Percentiles rank a stretch among this genome's conserved stretches.
phyloP scores from a whole-genome alignment of 2,329 filamentous ascomycete genomes.

The Ceratocystis diversiconidia region DNA sequence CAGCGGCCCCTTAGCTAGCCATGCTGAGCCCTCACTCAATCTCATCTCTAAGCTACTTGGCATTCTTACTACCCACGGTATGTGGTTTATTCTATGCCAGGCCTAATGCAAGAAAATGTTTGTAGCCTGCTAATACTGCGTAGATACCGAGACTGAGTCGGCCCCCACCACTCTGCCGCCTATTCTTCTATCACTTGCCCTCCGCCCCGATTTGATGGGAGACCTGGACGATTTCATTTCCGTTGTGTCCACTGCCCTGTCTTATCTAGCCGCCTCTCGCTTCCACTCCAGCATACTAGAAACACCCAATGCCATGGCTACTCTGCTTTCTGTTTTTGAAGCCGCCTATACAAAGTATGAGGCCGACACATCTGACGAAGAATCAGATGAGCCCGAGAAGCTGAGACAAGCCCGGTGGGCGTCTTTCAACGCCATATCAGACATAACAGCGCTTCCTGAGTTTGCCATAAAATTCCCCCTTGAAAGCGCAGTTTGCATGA shows the following conservation, averaged over 20 bases:
- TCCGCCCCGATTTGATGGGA: slow-evolving; percentile 27
- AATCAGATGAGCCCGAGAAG: slow-evolving; percentile 30
- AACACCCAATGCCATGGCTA: slow-evolving; percentile 24
- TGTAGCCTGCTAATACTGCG: background rate
- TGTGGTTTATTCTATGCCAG: slow-evolving; percentile 11
- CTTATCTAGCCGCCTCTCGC: slow-evolving; percentile 40
- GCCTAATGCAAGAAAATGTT: background rate
- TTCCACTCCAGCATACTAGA: slow-evolving; percentile 37
- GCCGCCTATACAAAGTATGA: slow-evolving; percentile 33
- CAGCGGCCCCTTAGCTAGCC: slow-evolving; percentile 30
- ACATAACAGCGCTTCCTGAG: slow-evolving; percentile 36
- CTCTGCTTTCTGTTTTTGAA: slow-evolving; percentile 36
- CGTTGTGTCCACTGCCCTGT: slow-evolving; percentile 37
- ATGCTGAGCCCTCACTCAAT: slow-evolving; percentile 32
- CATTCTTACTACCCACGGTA: slow-evolving; percentile 39
- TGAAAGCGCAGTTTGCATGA: slow-evolving; percentile 29
- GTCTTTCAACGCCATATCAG: slow-evolving; percentile 32
- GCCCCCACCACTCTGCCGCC: slow-evolving; percentile 35
- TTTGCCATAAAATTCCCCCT: slow-evolving; percentile 33
- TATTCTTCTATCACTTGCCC: slow-evolving; percentile 37
- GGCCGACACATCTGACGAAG: slow-evolving; percentile 29
- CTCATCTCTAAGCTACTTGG: slow-evolving; percentile 44
- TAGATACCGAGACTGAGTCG: slow-evolving; percentile 32
- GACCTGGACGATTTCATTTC: slow-evolving; percentile 42
- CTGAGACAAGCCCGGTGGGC: slow-evolving; percentile 28